Percentiles rank a stretch among this genome's conserved stretches.
These are phyloP conservation scores for Chlorella sp. DNA, from an alignment of 139 green algal genomes.

Conservation along the genomic window DNA sequence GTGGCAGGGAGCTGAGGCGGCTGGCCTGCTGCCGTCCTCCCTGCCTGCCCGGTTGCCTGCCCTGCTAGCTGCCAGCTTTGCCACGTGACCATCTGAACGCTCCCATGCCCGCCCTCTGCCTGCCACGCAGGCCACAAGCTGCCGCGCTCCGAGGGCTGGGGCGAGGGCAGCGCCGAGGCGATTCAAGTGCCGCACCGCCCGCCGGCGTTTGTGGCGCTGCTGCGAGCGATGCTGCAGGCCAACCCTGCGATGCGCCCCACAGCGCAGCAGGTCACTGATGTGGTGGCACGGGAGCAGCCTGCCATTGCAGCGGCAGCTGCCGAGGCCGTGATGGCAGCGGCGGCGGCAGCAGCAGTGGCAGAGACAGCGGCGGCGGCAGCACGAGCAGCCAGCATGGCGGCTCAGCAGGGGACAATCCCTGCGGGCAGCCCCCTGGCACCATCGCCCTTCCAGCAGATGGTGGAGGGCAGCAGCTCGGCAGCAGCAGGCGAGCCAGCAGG, in stretches of 20 bases:
- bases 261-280: conserved; percentile 35
- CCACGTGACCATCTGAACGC: too few relatives aligned
- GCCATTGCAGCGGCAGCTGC: background rate
- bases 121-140: background rate
- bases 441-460: background rate
- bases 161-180: background rate
- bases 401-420: background rate
- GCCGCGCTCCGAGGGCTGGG: conserved; percentile 21
- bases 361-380: background rate
- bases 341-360: background rate
- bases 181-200: conserved; percentile 16
- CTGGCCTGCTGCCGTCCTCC: background rate
- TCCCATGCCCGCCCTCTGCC: background rate
- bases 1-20: background rate
- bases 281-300: conserved; percentile 11
- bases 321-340: background rate
- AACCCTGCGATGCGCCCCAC: conserved; percentile 21
- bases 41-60: background rate
- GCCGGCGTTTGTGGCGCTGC: conserved; percentile 32
- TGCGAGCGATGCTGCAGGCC: conserved; percentile 43
- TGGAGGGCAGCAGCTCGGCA: background rate
- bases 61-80: background rate
- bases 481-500: conserved; percentile 8
- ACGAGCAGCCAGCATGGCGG: background rate
- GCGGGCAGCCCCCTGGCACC: background rate